phyloP scores from a whole-genome alignment of 345 rosid species.

The Syzygium aqueum region DNA sequence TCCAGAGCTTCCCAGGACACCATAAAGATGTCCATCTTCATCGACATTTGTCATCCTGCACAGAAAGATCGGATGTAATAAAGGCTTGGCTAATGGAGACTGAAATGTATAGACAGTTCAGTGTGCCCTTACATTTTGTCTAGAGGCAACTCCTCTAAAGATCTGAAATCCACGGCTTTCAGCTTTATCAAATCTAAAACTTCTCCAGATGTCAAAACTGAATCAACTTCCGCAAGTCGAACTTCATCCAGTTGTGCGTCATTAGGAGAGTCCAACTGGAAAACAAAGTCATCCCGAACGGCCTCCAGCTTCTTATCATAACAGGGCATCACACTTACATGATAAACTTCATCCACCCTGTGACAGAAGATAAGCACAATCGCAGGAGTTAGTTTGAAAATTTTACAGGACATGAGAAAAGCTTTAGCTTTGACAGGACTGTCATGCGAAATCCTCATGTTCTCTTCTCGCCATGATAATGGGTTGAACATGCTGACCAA shows the following conservation, averaged over 20 bases:
- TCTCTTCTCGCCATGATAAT: background rate
- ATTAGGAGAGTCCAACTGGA: conserved; percentile 35
- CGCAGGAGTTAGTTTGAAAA: background rate
- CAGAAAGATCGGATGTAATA: background rate
- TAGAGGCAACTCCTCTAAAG: conserved; percentile 63
- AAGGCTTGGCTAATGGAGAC: background rate
- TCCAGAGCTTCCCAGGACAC: conserved; percentile 90
- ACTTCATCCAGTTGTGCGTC: conserved; percentile 8
- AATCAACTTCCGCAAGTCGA: conserved; percentile 69
- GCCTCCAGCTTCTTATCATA: conserved; percentile 99
- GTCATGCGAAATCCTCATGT: background rate
- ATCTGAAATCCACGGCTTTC: conserved; percentile 55
- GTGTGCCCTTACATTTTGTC: conserved; percentile 55
- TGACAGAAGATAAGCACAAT: conserved; percentile 1
- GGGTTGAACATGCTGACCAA: background rate
- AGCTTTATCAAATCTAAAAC: conserved; percentile 76
- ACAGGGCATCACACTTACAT: conserved; percentile 97
- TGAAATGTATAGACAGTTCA: background rate
- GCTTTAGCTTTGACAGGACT: background rate
- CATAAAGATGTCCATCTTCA: conserved; percentile 71
- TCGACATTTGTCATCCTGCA: conserved; percentile 67
- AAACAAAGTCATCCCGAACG: conserved; percentile 72
- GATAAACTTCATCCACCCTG: conserved; percentile 81
- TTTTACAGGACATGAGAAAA: background rate
- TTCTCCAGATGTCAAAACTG: conserved; percentile 93